Percentiles rank a stretch among this genome's conserved stretches.
Conservation (phyloP, 1,284 basidiomycete genomes). For the Ustilago loliicola region DNA sequence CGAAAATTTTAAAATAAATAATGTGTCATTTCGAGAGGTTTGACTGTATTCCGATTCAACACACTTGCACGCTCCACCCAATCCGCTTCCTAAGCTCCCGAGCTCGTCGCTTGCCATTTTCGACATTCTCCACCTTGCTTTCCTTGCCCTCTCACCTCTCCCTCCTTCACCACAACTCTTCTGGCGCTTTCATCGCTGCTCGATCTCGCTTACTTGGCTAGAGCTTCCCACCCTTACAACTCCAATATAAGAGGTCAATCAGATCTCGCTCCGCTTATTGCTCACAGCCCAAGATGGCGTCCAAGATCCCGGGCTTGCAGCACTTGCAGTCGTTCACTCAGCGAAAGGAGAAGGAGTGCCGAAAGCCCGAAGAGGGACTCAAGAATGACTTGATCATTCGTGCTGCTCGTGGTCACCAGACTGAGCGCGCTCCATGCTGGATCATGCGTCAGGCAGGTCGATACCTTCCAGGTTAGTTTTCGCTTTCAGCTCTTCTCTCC, state of each 20-base stretch:
- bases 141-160: too few species aligned
- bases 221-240: too few species aligned
- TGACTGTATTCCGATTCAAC: background rate
- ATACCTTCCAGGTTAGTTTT: constrained; percentile 84
- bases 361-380: constrained; percentile 71
- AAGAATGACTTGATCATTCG: constrained; percentile 91
- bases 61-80: background rate
- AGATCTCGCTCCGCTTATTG: too few species aligned
- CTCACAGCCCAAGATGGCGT: constrained; percentile 29
- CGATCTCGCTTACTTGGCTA: too few species aligned
- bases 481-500: background rate
- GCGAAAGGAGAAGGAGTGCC: constrained; percentile 51
- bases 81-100: background rate
- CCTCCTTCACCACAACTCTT: too few species aligned
- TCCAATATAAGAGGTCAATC: too few species aligned
- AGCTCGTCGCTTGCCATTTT: background rate
- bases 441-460: constrained; percentile 98
- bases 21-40: too few species aligned
- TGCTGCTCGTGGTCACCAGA: constrained; percentile 87
- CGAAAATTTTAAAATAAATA: too few species aligned
- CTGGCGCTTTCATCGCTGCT: too few species aligned
- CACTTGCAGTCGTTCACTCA: constrained; percentile 62
- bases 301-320: constrained; percentile 61
- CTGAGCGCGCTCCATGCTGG: constrained; percentile 95
- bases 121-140: background rate